These are phyloP conservation scores for Dothidotthia symphoricarpi DNA, from an alignment of 2,329 filamentous ascomycete genomes.

Conservation along the genomic window DNA sequence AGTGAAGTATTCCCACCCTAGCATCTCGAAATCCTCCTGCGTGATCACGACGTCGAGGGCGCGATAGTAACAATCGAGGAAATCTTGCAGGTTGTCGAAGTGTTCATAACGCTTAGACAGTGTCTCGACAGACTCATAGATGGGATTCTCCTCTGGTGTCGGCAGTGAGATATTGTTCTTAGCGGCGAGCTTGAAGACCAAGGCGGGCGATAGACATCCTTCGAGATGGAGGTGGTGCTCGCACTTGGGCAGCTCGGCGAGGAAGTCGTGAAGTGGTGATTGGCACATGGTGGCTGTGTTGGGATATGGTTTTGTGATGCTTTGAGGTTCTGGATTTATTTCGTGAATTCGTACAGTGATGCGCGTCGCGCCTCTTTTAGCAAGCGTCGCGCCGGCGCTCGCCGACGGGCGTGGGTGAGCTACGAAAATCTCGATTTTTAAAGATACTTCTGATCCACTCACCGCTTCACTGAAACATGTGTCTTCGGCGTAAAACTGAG, in stretches of 20 bases:
- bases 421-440: too few relatives aligned
- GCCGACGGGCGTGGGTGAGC: too few relatives aligned
- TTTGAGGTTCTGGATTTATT: too few relatives aligned
- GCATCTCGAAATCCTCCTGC: constrained; percentile 66
- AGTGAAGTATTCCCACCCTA: constrained; percentile 70
- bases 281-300: constrained; percentile 4
- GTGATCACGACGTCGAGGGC: constrained; percentile 68
- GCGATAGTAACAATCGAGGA: constrained; percentile 75
- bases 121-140: constrained; percentile 60
- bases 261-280: constrained; percentile 17
- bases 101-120: constrained; percentile 63
- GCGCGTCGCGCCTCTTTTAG: too few relatives aligned
- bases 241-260: constrained; percentile 64
- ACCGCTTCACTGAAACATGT: too few relatives aligned
- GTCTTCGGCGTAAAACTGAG: too few relatives aligned
- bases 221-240: constrained; percentile 82
- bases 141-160: constrained; percentile 52
- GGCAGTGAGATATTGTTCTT: constrained; percentile 64
- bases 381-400: too few relatives aligned
- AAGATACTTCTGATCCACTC: too few relatives aligned
- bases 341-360: too few relatives aligned
- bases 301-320: too few relatives aligned
- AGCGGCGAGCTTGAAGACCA: constrained; percentile 67
- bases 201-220: constrained; percentile 66
- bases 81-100: constrained; percentile 73